Conservation (phyloP, 1,284 basidiomycete genomes). For the Xanthoconium separans region DNA sequence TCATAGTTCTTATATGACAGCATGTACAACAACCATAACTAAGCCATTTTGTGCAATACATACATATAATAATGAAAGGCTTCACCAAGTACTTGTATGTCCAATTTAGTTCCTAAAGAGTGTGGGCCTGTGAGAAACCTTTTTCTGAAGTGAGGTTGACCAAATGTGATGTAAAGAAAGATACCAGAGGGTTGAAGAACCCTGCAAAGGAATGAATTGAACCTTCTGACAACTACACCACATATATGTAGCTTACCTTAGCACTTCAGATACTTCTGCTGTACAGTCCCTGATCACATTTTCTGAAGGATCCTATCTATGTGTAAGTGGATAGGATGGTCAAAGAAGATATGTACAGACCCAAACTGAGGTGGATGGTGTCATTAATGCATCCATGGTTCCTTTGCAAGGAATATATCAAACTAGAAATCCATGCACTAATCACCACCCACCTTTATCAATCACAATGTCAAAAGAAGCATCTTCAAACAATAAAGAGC, state of each 20-base stretch:
- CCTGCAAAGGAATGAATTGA: constrained; percentile 37
- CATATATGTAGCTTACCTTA: constrained; percentile 50
- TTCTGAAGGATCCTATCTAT: constrained; percentile 71
- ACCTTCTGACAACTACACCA: neutral
- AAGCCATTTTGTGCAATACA: constrained; percentile 38
- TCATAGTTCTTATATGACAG: no score
- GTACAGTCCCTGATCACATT: constrained; percentile 76
- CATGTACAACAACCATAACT: neutral
- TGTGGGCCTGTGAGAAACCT: constrained; percentile 54
- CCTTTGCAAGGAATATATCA: constrained; percentile 37
- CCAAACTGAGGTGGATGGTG: constrained; percentile 87
- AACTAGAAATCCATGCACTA: neutral
- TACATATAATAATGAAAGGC: constrained; percentile 89
- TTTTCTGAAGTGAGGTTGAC: constrained; percentile 87
- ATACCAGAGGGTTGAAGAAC: constrained; percentile 63
- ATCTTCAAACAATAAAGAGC: constrained; percentile 67
- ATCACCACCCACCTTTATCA: constrained; percentile 68
- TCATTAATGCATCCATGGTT: constrained; percentile 95
- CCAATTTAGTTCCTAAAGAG: constrained; percentile 51
- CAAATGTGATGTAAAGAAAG: constrained; percentile 88
- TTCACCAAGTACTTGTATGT: constrained; percentile 69
- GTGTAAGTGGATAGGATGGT: neutral
- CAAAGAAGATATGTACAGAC: constrained; percentile 41
- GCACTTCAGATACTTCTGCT: constrained; percentile 77
- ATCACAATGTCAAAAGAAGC: constrained; percentile 81